Evolutionary conservation across 306 rosid genomes (phyloP).

Genomic region (Urtica urens): DNA sequence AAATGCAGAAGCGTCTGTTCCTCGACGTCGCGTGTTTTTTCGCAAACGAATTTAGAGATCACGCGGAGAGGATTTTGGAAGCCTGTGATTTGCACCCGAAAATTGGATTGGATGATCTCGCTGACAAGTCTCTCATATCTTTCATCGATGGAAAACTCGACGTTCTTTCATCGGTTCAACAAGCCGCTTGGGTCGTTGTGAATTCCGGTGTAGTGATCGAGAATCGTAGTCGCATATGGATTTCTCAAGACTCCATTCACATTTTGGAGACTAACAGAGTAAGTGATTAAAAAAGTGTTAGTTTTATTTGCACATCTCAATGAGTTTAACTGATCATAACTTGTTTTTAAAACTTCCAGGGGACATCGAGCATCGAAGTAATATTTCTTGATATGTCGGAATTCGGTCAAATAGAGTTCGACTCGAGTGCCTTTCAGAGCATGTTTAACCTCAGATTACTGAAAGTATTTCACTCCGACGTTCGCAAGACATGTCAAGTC

Average conservation of each 20-base stretch:
- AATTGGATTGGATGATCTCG: slow-evolving; percentile 24
- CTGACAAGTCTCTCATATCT: slow-evolving; percentile 30
- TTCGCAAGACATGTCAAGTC: not conserved
- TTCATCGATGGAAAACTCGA: not conserved
- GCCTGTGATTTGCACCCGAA: slow-evolving; percentile 17
- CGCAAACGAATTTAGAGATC: slow-evolving; percentile 17
- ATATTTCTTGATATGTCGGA: not conserved
- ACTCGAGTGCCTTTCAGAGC: slow-evolving; percentile 17
- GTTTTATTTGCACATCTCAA: no score
- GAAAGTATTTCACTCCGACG: not conserved
- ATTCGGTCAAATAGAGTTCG: not conserved
- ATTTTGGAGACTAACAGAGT: slow-evolving; percentile 14
- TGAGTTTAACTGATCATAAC: no score
- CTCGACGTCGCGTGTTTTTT: slow-evolving; percentile 30
- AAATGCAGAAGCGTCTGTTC: slow-evolving; percentile 15
- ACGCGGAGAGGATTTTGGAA: slow-evolving; percentile 13
- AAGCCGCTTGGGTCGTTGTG: no score
- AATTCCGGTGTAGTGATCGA: not conserved
- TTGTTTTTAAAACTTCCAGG: slow-evolving; percentile 3
- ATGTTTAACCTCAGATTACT: slow-evolving; percentile 19
- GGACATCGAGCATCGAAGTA: slow-evolving; percentile 1
- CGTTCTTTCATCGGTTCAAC: no score
- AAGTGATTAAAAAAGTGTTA: not conserved
- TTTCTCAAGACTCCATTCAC: slow-evolving; percentile 8
- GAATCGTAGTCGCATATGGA: slow-evolving; percentile 13